A percentile compares a stretch with the other conserved stretches of the same genome.
Evolutionary conservation across 2,329 filamentous ascomycete genomes (phyloP).

Genomic region (Phaeoacremonium minimum): DNA sequence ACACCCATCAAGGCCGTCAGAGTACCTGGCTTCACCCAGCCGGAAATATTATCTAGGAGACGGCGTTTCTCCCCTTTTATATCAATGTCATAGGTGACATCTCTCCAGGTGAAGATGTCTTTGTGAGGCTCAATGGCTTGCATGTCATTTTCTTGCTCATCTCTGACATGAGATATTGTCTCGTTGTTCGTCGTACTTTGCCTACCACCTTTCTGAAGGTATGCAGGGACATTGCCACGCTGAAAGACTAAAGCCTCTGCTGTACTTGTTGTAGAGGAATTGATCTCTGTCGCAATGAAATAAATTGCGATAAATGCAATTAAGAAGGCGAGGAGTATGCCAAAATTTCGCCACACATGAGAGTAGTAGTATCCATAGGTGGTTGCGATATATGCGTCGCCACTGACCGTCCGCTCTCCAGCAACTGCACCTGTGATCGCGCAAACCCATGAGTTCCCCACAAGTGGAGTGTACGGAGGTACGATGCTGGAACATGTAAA

Average conservation of each 20-base stretch:
- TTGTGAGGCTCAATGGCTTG: conserved; percentile 35
- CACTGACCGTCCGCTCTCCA: conserved; percentile 50
- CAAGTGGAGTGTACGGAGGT: conserved; percentile 37
- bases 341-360: conserved; percentile 65
- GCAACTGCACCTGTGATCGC: conserved; percentile 47
- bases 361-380: conserved; percentile 53
- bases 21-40: conserved; percentile 87
- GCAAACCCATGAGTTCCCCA: conserved; percentile 47
- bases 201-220: conserved; percentile 25
- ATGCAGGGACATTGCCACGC: conserved; percentile 43
- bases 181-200: conserved; percentile 12
- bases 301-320: conserved; percentile 61
- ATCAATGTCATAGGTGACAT: conserved; percentile 67
- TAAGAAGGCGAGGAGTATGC: conserved; percentile 62
- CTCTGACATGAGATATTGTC: conserved; percentile 2
- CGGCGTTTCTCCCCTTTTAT: conserved; percentile 71
- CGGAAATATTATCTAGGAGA: conserved; percentile 73
- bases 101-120: conserved; percentile 71
- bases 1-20: conserved; percentile 74
- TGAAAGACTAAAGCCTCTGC: conserved; percentile 69
- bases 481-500: conserved; percentile 52
- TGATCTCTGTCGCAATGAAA: conserved; percentile 59
- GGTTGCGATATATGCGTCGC: conserved; percentile 54
- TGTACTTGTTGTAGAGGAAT: conserved; percentile 57
- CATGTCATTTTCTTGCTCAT: conserved; percentile 14